A percentile compares a stretch with the other conserved stretches of the same genome.
phyloP scores from a whole-genome alignment of 176 grass and related monocot species.

The Musa troglodytarum region DNA sequence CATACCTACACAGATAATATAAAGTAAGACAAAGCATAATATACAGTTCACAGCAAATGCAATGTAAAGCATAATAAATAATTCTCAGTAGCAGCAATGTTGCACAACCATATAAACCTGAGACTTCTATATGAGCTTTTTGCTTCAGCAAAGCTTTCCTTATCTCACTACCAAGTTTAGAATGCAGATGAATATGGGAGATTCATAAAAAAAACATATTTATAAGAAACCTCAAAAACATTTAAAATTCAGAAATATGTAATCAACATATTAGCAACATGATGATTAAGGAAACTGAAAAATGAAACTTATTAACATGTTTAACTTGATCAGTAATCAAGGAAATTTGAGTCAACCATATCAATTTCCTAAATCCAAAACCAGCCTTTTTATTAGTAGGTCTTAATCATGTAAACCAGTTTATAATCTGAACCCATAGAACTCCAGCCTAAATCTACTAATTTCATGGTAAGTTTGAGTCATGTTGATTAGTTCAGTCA shows the following conservation, averaged over 20 bases:
- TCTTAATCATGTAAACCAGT: background rate
- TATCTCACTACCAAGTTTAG: background rate
- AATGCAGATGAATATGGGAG: background rate
- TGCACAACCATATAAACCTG: background rate
- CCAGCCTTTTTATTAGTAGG: background rate
- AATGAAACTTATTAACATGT: too few relatives aligned
- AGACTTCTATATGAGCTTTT: background rate
- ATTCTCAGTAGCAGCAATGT: background rate
- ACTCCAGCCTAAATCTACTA: too few relatives aligned
- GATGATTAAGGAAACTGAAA: too few relatives aligned
- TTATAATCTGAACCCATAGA: too few relatives aligned
- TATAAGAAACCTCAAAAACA: background rate
- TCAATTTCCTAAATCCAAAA: background rate
- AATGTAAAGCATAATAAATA: background rate
- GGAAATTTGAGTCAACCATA: background rate
- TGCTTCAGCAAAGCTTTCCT: background rate
- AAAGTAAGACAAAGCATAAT: too few relatives aligned
- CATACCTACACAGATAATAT: too few relatives aligned
- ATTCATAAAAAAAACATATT: background rate
- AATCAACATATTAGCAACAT: background rate
- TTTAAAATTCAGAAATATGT: background rate
- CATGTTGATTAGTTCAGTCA: too few relatives aligned
- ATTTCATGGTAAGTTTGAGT: too few relatives aligned
- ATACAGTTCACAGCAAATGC: too few relatives aligned
- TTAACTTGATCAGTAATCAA: background rate